Base-by-base conservation (phyloP, 75 land plant genomes). In the Selaginella moellendorffii region DNA sequence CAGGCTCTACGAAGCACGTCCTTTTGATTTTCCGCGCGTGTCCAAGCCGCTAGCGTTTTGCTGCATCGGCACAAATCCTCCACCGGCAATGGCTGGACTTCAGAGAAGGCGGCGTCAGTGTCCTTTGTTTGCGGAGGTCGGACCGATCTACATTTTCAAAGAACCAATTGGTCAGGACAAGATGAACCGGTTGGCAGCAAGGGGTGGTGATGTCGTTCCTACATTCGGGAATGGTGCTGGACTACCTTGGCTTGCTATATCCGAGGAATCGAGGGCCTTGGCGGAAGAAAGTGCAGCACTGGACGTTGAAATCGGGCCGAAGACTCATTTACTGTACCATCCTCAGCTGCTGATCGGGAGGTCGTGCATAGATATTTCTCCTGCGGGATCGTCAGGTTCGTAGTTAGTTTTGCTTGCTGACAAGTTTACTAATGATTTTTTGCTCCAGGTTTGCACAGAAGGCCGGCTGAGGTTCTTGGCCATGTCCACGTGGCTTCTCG, bases 41-140 rank as follows among this genome's bases (percentile, higher is more conserved):
- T 84, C 99, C 26, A 95, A 82, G 71, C 82, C 97, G 28, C 79
- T 95, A 36, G 82, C 85, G 2, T 95, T 95, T 77, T 95, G 97
- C 64, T 90, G 99, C 78, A 83, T 95, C 64, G 99, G 99, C 54
- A 95, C 99, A 56, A 95, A 95, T 56, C 99, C 97, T 28, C 99
- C 99, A 56, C 92, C 99, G 52, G 85, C 97, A 29, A 90, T 95
- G 73, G 92, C 97, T 67, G 99, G 99, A 25, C 78, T 90, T 69
- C 97, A 95, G 54, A 77, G 97, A 36, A 83, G 99, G 26, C 82
- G 92, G 18, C 80, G 90, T 27, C 97, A 90, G 65, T 86, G 99
- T 63, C 97, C 99, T 28, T 42, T 95, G 22, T 95, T 95, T 83
- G 99, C 97, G 53, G 99, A 95, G 68, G 84, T 95, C 91, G 99